Base-by-base conservation (phyloP, 805 yeast genomes). In the Cyberlindnera japonica region DNA sequence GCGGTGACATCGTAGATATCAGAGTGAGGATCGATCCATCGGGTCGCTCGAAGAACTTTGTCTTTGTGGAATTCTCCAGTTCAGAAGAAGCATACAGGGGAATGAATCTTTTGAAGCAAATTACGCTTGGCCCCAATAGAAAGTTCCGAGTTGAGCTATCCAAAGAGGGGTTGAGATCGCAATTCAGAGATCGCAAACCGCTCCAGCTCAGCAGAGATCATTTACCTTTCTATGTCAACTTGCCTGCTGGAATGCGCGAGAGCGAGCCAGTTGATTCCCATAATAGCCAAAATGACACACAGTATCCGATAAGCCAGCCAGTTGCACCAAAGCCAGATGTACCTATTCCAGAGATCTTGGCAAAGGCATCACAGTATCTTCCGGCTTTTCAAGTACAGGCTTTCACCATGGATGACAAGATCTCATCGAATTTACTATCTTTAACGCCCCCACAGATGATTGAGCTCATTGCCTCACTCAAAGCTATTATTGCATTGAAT, bases 371-470 rank as follows among this genome's bases (percentile, higher is more conserved):
- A 0, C 70, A 68, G 38, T 68, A 59, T 43, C 60, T 83, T 43
- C 87, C 90, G 3, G 65, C 62, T 28, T 70, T 72, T 18, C 62
- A 63, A 13, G 57, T 62, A 13, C 59, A 66, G 13, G 73, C 72
- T 31, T 75, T 81, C 45, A 62, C 64, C 16, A 61, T 69, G 4
- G 71, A 77, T 26, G 87, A 81, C 51, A 72, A 73, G 29, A 76
- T 82, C 32, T 79, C 81, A 22, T 68, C 72, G 43, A 81, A 81
- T 21, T 62, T 84, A 44, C 72, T 82, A 44, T 65, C 74, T 32
- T 74, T 83, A 16, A 82, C 87, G 3, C 93, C 93, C 4, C 74
- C 81, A 13, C 82, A 81, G 48, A 62, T 84, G 39, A 75, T 84
- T 23, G 89, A 83, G 55, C 66, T 83, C 30, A 68, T 84, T 18